These are phyloP conservation scores for Trypanosoma lewisi DNA, from an alignment of 208 protist genomes.

Conservation along the genomic window DNA sequence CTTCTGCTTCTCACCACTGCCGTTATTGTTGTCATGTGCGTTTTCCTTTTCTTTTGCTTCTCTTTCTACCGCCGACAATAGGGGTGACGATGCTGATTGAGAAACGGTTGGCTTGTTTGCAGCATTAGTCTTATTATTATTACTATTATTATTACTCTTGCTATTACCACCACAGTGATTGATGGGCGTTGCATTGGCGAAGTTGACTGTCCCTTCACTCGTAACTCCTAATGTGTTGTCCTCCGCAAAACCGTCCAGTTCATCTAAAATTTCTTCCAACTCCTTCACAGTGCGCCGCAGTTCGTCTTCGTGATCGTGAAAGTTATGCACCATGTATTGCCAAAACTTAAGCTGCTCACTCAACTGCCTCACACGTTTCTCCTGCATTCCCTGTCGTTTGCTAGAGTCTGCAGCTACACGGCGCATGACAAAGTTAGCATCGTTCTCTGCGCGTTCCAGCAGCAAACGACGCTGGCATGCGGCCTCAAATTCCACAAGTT, in stretches of 20 bases:
- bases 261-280: conserved; percentile 67
- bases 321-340: conserved; percentile 93
- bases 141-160: too few relatives aligned
- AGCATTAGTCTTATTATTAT: neutral
- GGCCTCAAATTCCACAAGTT: conserved; percentile 90
- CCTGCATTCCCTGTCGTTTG: conserved; percentile 88
- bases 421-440: conserved; percentile 87
- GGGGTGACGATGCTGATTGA: too few relatives aligned
- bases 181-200: conserved; percentile 35
- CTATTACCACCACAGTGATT: conserved; percentile 23
- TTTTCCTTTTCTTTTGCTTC: neutral
- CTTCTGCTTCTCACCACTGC: neutral
- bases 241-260: conserved; percentile 68
- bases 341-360: conserved; percentile 90
- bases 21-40: neutral
- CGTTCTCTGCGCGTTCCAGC: conserved; percentile 81
- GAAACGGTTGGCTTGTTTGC: neutral
- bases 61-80: neutral
- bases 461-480: conserved; percentile 70
- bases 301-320: conserved; percentile 90
- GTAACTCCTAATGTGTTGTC: conserved; percentile 57
- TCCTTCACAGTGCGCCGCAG: conserved; percentile 69
- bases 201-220: conserved; percentile 79
- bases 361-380: conserved; percentile 78
- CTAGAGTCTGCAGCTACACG: conserved; percentile 83